Base-by-base conservation (phyloP, 1,284 basidiomycete genomes). In the Apiotrichum montevideense region DNA sequence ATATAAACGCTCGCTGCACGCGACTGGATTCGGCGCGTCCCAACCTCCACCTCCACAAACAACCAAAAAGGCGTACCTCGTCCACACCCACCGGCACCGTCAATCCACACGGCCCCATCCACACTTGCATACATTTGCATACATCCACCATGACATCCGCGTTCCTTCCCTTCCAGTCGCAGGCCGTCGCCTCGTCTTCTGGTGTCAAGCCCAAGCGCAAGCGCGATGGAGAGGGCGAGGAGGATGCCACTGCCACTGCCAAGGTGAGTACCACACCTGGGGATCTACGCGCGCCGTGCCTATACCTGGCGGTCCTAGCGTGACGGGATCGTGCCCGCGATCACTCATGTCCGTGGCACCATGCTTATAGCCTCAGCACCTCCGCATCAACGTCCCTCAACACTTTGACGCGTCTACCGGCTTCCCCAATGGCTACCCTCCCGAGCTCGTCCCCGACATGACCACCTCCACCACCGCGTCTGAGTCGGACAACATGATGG, bases 121-220 rank as follows among this genome's bases (percentile, higher is more conserved):
- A 21, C 21, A 21, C 21, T 21, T 51, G 34, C 47, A 43, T 41
- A 21, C 37, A 39, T 13, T 21, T 21, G 21, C 21, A 21, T 21
- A 21, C 21, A 21, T 21, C 21, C 52, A 51, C 45, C 47, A 69
- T 67, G 66, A 63, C 65, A 6, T 50, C 48, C 15, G 61, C 62
- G 39, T 52, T 59, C 59, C n/a, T 64, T 59, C 55, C 52, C 53
- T 48, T 39, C 55, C 46, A 60, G 49, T 43, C 44, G 41, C 21
- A 21, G 21, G 50, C 62, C 44, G 52, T 64, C 46, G 57, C 64
- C 9, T 63, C 64, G 32, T 60, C 61, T 14, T 68, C 69, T 34
- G 59, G 60, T 47, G 63, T 68, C 58, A 71, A 69, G 51, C 56
- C 65, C 29, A 75, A 75, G 67, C 66, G 73, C 32, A 75, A 75